A percentile compares a stretch with the other conserved stretches of the same genome.
Evolutionary conservation across 2,329 filamentous ascomycete genomes (phyloP).

Genomic region (Alternaria sp.): DNA sequence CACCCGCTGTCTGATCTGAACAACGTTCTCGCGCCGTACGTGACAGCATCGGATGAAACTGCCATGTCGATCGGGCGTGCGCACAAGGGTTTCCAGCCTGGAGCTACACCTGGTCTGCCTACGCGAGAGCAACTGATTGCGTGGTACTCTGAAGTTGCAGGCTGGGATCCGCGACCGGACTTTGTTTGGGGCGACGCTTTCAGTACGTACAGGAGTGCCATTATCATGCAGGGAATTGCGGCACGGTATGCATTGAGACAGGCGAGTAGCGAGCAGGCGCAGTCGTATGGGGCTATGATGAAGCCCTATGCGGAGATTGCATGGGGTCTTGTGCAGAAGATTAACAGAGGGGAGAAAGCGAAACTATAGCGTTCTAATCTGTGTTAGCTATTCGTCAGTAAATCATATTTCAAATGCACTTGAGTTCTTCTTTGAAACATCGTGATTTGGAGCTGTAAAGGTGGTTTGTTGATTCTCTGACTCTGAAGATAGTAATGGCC

Average conservation of each 20-base stretch:
- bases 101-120: constrained; percentile 70
- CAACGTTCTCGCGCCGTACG: constrained; percentile 68
- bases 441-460: neutral
- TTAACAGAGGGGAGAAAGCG: constrained; percentile 50
- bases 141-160: constrained; percentile 72
- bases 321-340: constrained; percentile 72
- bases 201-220: constrained; percentile 63
- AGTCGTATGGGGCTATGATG: constrained; percentile 72
- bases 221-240: constrained; percentile 88
- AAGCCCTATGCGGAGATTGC: constrained; percentile 77
- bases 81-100: constrained; percentile 64
- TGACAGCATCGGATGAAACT: constrained; percentile 49
- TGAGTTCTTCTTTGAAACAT: neutral
- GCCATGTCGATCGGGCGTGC: constrained; percentile 49
- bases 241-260: constrained; percentile 84
- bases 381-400: neutral
- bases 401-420: neutral
- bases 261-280: constrained; percentile 85
- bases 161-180: constrained; percentile 71
- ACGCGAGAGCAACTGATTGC: constrained; percentile 62
- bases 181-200: constrained; percentile 71
- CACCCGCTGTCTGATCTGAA: constrained; percentile 90
- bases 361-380: constrained; percentile 36
- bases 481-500: constrained; percentile 6
- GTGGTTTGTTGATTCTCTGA: constrained; percentile 3